phyloP scores from a whole-genome alignment of 2,329 filamentous ascomycete genomes.

The Monosporascus sp. region DNA sequence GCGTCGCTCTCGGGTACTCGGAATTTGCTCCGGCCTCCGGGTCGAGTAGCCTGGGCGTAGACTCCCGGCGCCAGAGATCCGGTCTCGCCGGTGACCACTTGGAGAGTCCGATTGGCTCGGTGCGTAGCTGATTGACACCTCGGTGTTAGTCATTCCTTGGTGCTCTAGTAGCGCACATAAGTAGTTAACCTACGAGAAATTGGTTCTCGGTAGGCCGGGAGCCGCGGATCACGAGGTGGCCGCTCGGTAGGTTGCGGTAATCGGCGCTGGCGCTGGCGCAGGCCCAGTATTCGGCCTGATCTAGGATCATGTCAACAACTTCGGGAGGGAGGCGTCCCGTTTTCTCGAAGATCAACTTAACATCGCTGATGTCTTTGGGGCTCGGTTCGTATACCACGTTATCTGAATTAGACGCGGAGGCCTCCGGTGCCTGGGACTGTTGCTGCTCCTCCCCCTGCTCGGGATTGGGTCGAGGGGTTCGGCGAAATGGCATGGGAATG shows the following conservation, averaged over 20 bases:
- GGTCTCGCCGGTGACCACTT: slow-evolving; percentile 20
- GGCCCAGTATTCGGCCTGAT: slow-evolving; percentile 59
- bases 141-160: not conserved
- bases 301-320: slow-evolving; percentile 50
- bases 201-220: slow-evolving; percentile 25
- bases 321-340: slow-evolving; percentile 45
- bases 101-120: slow-evolving; percentile 35
- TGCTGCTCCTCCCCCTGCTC: not conserved
- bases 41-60: slow-evolving; percentile 7
- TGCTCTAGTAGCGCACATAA: not conserved
- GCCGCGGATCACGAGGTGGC: slow-evolving; percentile 11
- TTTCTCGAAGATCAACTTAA: slow-evolving; percentile 42
- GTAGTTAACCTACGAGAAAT: slow-evolving; percentile 34
- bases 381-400: slow-evolving; percentile 11
- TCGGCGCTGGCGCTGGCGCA: slow-evolving; percentile 35
- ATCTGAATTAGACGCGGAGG: slow-evolving; percentile 5
- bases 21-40: slow-evolving; percentile 14
- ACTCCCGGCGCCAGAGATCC: slow-evolving; percentile 13
- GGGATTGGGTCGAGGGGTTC: not conserved
- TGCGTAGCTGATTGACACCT: slow-evolving; percentile 29
- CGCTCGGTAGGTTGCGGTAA: slow-evolving; percentile 11
- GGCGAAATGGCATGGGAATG: slow-evolving; percentile 4
- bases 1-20: slow-evolving; percentile 27
- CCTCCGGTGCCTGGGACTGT: not conserved
- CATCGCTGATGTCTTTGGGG: slow-evolving; percentile 41